phyloP scores from a whole-genome alignment of 2,329 filamentous ascomycete species.

The Colletotrichum tanaceti region DNA sequence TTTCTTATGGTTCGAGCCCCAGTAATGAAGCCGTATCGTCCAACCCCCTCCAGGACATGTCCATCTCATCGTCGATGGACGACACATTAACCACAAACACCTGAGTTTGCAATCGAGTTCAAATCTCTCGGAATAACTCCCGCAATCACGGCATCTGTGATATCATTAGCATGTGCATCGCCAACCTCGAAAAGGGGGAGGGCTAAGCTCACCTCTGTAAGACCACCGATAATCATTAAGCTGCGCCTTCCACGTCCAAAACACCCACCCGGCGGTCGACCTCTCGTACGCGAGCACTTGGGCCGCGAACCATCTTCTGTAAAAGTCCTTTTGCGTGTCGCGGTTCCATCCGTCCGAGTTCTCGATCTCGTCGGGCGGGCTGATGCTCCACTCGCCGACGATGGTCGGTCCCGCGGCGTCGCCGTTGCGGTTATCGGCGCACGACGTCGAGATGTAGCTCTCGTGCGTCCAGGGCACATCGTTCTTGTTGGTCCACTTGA shows the following conservation, averaged over 20 bases:
- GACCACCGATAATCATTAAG: slow-evolving; percentile 49
- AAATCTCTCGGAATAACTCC: slow-evolving; percentile 34
- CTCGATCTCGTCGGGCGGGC: slow-evolving; percentile 61
- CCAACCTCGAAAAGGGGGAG: neutral
- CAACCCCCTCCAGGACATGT: neutral
- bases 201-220: slow-evolving; percentile 41
- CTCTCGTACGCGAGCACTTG: slow-evolving; percentile 67
- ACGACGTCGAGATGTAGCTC: slow-evolving; percentile 63
- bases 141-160: slow-evolving; percentile 33
- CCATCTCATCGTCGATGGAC: neutral
- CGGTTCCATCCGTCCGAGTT: slow-evolving; percentile 57
- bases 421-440: slow-evolving; percentile 57
- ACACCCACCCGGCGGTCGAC: slow-evolving; percentile 64
- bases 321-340: slow-evolving; percentile 59
- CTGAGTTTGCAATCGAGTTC: slow-evolving; percentile 33
- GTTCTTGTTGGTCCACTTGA: slow-evolving; percentile 61
- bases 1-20: neutral
- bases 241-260: slow-evolving; percentile 69
- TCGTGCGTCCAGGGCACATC: slow-evolving; percentile 56
- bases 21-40: neutral
- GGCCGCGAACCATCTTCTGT: slow-evolving; percentile 67
- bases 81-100: slow-evolving; percentile 18
- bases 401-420: slow-evolving; percentile 58
- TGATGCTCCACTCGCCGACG: slow-evolving; percentile 70
- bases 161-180: slow-evolving; percentile 4